A percentile compares a stretch with the other conserved stretches of the same genome.
These are phyloP conservation scores for Melanopsichium pennsylvanicum DNA, from an alignment of 1,284 basidiomycete species.

Conservation along the genomic window DNA sequence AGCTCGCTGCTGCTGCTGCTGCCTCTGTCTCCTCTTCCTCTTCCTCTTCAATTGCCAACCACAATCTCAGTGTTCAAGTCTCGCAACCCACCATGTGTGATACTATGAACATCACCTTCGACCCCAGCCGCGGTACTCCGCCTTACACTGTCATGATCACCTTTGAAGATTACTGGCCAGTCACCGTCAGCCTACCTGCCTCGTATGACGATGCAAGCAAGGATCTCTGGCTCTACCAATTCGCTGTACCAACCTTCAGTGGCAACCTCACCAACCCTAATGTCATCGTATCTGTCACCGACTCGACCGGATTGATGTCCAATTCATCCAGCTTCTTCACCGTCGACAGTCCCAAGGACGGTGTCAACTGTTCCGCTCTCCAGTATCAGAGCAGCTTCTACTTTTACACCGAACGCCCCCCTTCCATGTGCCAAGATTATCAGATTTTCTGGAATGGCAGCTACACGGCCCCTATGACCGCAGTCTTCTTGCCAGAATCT, in stretches of 20 bases:
- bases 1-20: conserved; percentile 13
- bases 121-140: conserved; percentile 41
- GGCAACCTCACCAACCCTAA: conserved; percentile 34
- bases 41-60: too few species aligned
- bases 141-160: conserved; percentile 54
- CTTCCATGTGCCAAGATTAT: conserved; percentile 35
- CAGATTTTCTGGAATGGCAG: conserved; percentile 36
- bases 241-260: conserved; percentile 29
- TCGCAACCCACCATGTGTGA: conserved; percentile 46
- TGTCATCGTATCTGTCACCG: conserved; percentile 49
- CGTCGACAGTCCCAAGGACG: conserved; percentile 8
- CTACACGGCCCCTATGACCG: conserved; percentile 21
- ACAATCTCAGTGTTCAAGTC: conserved; percentile 31
- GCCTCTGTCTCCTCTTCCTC: too few species aligned
- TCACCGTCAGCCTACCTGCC: conserved; percentile 30
- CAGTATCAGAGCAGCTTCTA: conserved; percentile 19
- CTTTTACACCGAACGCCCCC: conserved; percentile 29
- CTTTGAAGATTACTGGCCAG: conserved; percentile 44
- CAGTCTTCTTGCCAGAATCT: conserved; percentile 39
- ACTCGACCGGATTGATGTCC: conserved; percentile 47
- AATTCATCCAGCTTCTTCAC: conserved; percentile 45
- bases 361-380: conserved; percentile 21
- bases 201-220: conserved; percentile 46
- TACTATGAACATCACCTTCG: conserved; percentile 54
- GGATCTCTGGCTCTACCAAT: conserved; percentile 49